Evolutionary conservation across 495 filamentous ascomycete genomes (phyloP).

Genomic region (Sordaria brevicollis): DNA sequence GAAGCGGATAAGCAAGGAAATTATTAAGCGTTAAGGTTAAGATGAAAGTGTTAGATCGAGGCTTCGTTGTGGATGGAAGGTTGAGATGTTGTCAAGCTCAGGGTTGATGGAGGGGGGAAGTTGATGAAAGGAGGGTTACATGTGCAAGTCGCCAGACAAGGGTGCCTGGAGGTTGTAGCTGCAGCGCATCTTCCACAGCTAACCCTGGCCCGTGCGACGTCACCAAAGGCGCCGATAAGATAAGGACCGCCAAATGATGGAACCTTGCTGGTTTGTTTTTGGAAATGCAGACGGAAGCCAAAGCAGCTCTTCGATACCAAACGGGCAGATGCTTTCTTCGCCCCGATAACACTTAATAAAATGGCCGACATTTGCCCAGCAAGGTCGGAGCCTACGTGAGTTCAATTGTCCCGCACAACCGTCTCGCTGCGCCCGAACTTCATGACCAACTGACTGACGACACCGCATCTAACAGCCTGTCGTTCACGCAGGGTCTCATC

Average conservation of each 20-base stretch:
- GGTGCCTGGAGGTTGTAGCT: not conserved
- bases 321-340: not conserved
- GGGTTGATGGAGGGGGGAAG: not conserved
- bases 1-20: not conserved
- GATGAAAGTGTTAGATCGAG: not conserved
- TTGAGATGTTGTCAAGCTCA: not conserved
- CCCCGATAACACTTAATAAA: not conserved
- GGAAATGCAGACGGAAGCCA: not conserved
- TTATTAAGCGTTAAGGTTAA: not conserved
- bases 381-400: conserved; percentile 38
- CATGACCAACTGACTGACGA: conserved; percentile 2
- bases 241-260: not conserved
- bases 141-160: not conserved
- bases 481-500: conserved; percentile 88
- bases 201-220: not conserved
- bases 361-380: conserved; percentile 28
- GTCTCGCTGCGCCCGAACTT: not conserved
- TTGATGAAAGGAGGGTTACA: not conserved
- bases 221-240: not conserved
- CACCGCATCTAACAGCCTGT: conserved; percentile 44
- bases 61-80: not conserved
- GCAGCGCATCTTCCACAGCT: not conserved
- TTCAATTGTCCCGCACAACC: conserved; percentile 4
- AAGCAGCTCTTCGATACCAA: not conserved
- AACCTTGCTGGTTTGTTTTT: not conserved